phyloP scores from a whole-genome alignment of 495 filamentous ascomycete species.

The Neurospora sp. region DNA sequence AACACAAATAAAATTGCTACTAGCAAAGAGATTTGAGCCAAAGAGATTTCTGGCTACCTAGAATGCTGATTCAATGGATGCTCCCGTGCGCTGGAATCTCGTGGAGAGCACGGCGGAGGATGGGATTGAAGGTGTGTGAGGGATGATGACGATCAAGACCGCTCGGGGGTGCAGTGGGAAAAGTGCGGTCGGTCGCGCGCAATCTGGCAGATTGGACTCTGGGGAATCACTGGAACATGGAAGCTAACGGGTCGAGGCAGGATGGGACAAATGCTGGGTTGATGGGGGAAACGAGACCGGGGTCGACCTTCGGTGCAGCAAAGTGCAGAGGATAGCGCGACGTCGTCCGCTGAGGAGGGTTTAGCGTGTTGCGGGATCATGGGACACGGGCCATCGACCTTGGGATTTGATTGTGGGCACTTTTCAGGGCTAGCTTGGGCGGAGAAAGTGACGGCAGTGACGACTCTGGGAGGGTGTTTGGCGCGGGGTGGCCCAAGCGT shows the following conservation, averaged over 20 bases:
- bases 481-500: background rate
- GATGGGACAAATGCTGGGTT: conserved; percentile 15
- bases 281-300: conserved; percentile 14
- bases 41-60: background rate
- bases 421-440: background rate
- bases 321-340: conserved; percentile 10
- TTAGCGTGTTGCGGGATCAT: conserved; percentile 9
- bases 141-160: background rate
- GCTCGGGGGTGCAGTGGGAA: background rate
- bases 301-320: conserved; percentile 3
- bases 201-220: background rate
- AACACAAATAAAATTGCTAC: background rate
- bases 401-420: background rate
- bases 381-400: conserved; percentile 18
- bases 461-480: background rate
- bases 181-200: background rate
- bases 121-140: background rate
- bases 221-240: background rate
- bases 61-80: background rate
- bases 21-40: background rate
- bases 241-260: background rate
- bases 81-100: background rate
- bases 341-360: conserved; percentile 5
- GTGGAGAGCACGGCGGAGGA: background rate
- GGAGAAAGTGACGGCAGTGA: conserved; percentile 2